phyloP scores from a whole-genome alignment of 345 rosid genomes.

The Adansonia digitata region DNA sequence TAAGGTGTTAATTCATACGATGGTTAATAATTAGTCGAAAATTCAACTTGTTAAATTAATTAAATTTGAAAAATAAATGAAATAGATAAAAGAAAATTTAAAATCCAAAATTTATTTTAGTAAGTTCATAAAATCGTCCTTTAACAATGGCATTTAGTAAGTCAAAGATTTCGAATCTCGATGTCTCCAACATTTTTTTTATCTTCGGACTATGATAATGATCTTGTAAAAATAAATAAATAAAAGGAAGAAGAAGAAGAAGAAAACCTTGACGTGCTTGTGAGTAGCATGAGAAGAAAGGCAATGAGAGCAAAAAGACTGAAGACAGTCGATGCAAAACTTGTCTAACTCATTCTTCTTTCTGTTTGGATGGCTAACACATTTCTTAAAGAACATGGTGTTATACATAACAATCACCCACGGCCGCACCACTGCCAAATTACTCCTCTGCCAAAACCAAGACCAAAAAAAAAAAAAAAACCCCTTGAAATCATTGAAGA shows the following conservation, averaged over 20 bases:
- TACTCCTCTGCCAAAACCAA: conserved; percentile 13
- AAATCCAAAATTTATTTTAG: no score
- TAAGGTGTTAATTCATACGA: background rate
- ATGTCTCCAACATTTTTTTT: no score
- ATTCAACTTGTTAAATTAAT: background rate
- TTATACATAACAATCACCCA: conserved; percentile 29
- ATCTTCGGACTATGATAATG: no score
- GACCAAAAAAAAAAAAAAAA: background rate
- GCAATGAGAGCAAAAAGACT: conserved; percentile 24
- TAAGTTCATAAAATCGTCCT: no score
- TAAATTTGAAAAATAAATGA: background rate
- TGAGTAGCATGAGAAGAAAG: conserved; percentile 18
- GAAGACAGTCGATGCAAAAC: conserved; percentile 30
- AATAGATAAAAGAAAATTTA: background rate
- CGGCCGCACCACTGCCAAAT: conserved; percentile 17
- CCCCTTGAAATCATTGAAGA: background rate
- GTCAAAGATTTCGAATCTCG: no score
- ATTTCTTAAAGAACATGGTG: conserved; percentile 21
- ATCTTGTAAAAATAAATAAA: no score
- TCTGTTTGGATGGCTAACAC: conserved; percentile 7
- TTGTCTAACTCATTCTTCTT: conserved; percentile 31
- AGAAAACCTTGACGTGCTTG: conserved; percentile 15
- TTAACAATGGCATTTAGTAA: no score
- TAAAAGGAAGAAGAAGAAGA: background rate
- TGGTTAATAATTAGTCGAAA: background rate